phyloP scores from a whole-genome alignment of 805 yeast species.

The Candida vaughaniae region DNA sequence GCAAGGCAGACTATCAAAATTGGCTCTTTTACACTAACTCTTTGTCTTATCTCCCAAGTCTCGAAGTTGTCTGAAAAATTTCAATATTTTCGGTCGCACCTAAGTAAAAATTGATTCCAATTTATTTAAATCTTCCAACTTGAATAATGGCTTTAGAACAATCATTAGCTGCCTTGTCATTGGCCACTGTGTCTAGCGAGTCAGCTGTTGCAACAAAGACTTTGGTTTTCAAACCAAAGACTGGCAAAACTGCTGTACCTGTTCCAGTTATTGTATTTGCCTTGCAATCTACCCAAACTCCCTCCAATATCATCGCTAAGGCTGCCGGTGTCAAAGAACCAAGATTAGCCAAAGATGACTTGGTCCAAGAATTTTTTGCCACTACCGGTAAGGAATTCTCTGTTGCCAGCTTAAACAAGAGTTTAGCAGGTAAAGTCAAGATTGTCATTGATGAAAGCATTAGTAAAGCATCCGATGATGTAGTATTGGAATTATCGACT shows the following conservation, averaged over 20 bases:
- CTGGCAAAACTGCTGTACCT: conserved; percentile 76
- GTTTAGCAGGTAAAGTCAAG: conserved; percentile 55
- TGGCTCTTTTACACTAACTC: too few relatives aligned
- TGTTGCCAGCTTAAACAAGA: conserved; percentile 47
- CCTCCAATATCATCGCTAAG: conserved; percentile 61
- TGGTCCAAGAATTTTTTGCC: conserved; percentile 63
- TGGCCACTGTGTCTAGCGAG: conserved; percentile 53
- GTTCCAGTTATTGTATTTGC: conserved; percentile 83
- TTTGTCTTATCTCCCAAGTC: too few relatives aligned
- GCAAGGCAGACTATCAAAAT: too few relatives aligned
- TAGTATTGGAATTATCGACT: conserved; percentile 47
- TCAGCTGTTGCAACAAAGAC: conserved; percentile 63
- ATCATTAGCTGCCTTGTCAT: conserved; percentile 63
- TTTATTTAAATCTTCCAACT: not conserved
- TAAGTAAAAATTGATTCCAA: too few relatives aligned
- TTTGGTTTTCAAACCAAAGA: conserved; percentile 86
- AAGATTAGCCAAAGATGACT: conserved; percentile 80
- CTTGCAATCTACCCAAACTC: conserved; percentile 65
- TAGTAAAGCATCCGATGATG: conserved; percentile 28
- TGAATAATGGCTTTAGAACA: conserved; percentile 62
- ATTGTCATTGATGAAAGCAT: conserved; percentile 57
- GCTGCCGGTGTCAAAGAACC: conserved; percentile 78
- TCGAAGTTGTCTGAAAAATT: too few relatives aligned
- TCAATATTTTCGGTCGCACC: too few relatives aligned
- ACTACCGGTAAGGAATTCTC: conserved; percentile 61